Evolutionary conservation across 768 basidiomycete species (phyloP), one percentile per base, ranked within the genome.

Genomic region (Lactifluus hygrophoroides): DNA sequence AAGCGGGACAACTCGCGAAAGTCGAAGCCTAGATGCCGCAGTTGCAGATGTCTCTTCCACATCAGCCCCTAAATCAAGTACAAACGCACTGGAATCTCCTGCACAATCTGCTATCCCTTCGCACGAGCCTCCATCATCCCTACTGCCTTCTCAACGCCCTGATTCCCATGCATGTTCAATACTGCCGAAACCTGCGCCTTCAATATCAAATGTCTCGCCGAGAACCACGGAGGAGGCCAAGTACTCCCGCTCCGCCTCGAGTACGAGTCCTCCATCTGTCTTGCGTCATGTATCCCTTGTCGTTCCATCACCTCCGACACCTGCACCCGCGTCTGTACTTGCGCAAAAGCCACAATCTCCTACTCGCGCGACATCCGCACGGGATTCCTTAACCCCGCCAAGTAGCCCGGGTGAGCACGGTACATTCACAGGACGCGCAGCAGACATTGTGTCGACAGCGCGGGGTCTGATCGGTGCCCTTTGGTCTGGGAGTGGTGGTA

Each of bases 381-480:
- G 64, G 58, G 44, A 69, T 67, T 37, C 65, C 69, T 17, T 67
- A 70, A 38, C 69, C 69, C 60, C 69, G 68, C 54, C 62, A 61
- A 27, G 34, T 38, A 60, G 54, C 23, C 64, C 61, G 23, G 47
- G 4, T 25, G 56, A 62, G 14, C 53, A 62, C 27, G 58, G 58
- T 21, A 78, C 75, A 37, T 71, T 85, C 21, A 80, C 80, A 23
- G 78, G 80, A 16, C 75, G 81, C 48, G 84, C 90, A 23, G 88
- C 85, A 19, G 89, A 86, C 53, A 88, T 94, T 40, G 86, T 93
- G 57, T 84, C 81, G 44, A 84, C 79, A 51, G 91, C 91, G 2
- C 84, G 88, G 19, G 87, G 88, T 44, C 84, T 86, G 65, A 67
- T 93, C 19, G 87, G 89, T 21, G 73, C 78, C 21, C 72, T 85